Evolutionary conservation across 305 asterid species (phyloP), one percentile per base, ranked within the genome.

Genomic region (Plantago coronopus): DNA sequence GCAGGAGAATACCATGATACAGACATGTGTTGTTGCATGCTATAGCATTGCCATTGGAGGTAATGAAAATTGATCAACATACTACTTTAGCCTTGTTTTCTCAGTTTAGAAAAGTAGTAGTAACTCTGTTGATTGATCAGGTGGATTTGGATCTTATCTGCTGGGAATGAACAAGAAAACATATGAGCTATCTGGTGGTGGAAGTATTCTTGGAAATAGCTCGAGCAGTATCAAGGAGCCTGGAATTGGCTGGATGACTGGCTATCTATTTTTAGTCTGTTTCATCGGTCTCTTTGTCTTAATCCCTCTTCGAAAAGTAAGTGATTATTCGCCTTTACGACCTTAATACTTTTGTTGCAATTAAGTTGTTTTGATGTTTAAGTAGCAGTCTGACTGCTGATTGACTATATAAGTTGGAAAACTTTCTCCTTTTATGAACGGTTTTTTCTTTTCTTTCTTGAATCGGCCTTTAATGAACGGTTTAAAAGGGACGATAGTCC

Each of bases 241-340:
- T 10, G 75, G 67, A 45, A 49, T 87, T 53, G 95, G 79, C 40
- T 87, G 95, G 95, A 87, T 84, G 86, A 84, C 65, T 59, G 81
- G 72, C 15, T 84, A 74, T 67, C 81, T 78, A 6, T 72, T 87
- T 44, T 56, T 84, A 29, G 94, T 84, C 17, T 80, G 83, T 64
- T 87, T 87, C 62, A 73, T 87, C 22, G 90, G 95, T 37, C 87
- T 87, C 18, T 82, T 87, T 50, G 94, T 81, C 48, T 72, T 87
- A 77, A 74, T 87, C 64, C 95, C 95, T 62, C 90, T 87, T 20
- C 64, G 93, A 21, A 87, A 84, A 76, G 95, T 87, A 63, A 67
- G 72, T 59, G 42, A 34, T 34, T 1, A 5, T 64, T 13, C 2
- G 43, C 16, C 7, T 22, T 46, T 14, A n/a, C n/a, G n/a, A n/a